Conservation (phyloP, 1,284 basidiomycete species). For the Xanthoconium separans region DNA sequence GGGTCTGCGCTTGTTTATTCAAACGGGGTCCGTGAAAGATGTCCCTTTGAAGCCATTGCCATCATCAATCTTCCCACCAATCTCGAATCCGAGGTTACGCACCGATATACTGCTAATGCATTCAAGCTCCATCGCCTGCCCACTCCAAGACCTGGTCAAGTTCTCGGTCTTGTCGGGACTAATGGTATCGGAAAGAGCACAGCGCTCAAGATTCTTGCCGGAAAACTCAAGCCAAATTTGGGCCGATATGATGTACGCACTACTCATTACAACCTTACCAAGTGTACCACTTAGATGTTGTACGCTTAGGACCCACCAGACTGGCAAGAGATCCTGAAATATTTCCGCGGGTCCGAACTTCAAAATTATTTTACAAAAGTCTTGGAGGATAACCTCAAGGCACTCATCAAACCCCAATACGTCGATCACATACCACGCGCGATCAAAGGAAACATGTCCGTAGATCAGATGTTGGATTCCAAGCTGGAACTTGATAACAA, state of each 20-base stretch:
- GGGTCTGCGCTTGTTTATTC: slow-evolving; percentile 8
- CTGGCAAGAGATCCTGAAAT: slow-evolving; percentile 96
- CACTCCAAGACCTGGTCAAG: slow-evolving; percentile 92
- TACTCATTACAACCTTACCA: slow-evolving; percentile 1
- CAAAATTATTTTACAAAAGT: slow-evolving; percentile 99
- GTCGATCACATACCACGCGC: slow-evolving; percentile 97
- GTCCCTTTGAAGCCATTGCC: slow-evolving; percentile 95
- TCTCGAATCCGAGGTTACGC: slow-evolving; percentile 90
- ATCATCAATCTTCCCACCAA: slow-evolving; percentile 98
- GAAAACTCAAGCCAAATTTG: slow-evolving; percentile 93
- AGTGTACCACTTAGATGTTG: not conserved
- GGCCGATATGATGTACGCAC: slow-evolving; percentile 81
- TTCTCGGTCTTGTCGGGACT: slow-evolving; percentile 93
- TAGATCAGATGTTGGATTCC: slow-evolving; percentile 86
- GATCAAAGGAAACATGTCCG: slow-evolving; percentile 87
- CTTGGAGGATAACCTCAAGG: slow-evolving; percentile 97
- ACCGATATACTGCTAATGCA: slow-evolving; percentile 95
- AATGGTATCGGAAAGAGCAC: slow-evolving; percentile 99
- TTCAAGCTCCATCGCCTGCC: slow-evolving; percentile 98
- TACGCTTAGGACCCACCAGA: slow-evolving; percentile 82
- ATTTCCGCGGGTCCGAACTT: slow-evolving; percentile 95
- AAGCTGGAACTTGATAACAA: slow-evolving; percentile 86
- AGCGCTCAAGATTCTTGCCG: slow-evolving; percentile 91
- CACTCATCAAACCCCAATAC: slow-evolving; percentile 98
- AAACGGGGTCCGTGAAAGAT: slow-evolving; percentile 50